Evolutionary conservation across 305 asterid genomes (phyloP).

Genomic region (Solanum hybrid): DNA sequence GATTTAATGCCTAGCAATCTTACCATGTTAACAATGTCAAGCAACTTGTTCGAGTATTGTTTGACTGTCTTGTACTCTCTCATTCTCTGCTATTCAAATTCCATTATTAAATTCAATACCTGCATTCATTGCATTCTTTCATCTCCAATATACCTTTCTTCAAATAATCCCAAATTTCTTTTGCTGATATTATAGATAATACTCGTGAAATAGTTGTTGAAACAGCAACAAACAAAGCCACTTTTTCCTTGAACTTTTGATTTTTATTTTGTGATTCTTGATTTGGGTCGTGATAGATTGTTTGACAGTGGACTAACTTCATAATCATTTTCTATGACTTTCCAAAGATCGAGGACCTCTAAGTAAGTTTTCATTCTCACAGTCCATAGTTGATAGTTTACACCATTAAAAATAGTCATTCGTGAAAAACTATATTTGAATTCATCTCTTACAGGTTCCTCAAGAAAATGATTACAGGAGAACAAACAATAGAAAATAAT

Average conservation of each 20-base stretch:
- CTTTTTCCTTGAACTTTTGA: background rate
- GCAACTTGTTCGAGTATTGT: background rate
- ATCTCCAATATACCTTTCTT: background rate
- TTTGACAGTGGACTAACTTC: background rate
- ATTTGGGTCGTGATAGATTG: background rate
- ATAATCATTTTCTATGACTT: background rate
- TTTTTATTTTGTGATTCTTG: background rate
- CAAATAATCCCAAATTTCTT: background rate
- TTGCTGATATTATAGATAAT: background rate
- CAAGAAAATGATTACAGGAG: background rate
- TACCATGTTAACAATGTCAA: background rate
- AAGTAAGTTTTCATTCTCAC: background rate
- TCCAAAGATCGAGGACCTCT: background rate
- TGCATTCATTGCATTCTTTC: background rate
- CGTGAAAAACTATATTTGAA: background rate
- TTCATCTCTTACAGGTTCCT: background rate
- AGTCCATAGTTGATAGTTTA: background rate
- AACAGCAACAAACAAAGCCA: background rate
- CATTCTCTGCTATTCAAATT: background rate
- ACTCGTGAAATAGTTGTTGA: background rate
- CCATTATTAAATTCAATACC: background rate
- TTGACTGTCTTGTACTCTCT: background rate
- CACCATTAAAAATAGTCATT: background rate
- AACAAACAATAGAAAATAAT: background rate
- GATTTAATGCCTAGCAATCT: background rate